Conservation (phyloP, 257 asterid genomes). For the Jacaranda mimosifolia region DNA sequence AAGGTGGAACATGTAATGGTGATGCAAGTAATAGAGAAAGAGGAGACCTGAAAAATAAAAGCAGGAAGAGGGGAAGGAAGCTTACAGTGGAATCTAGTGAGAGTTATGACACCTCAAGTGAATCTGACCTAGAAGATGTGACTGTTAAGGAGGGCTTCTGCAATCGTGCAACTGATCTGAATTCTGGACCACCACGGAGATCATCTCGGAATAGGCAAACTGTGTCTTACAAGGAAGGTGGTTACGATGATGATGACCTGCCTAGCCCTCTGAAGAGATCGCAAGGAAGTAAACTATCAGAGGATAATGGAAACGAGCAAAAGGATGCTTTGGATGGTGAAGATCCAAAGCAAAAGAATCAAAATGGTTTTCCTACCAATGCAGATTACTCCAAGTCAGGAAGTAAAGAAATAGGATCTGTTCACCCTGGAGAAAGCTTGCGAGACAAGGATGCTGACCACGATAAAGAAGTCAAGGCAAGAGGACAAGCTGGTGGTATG, state of each 20-base stretch:
- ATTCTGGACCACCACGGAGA: slow-evolving; percentile 58
- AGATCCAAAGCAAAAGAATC: slow-evolving; percentile 24
- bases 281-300: slow-evolving; percentile 43
- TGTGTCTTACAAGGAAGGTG: slow-evolving; percentile 63
- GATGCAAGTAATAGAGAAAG: slow-evolving; percentile 32
- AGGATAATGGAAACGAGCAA: slow-evolving; percentile 34
- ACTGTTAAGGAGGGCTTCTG: slow-evolving; percentile 27
- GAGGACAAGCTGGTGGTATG: slow-evolving; percentile 25
- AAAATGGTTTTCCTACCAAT: slow-evolving; percentile 32
- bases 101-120: slow-evolving; percentile 59
- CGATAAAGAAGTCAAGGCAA: slow-evolving; percentile 35
- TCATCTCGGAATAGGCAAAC: slow-evolving; percentile 69
- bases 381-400: slow-evolving; percentile 32
- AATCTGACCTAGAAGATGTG: slow-evolving; percentile 53
- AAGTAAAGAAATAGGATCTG: slow-evolving; percentile 37
- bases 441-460: slow-evolving; percentile 30
- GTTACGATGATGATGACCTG: slow-evolving; percentile 51
- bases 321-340: slow-evolving; percentile 36
- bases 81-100: slow-evolving; percentile 44
- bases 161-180: slow-evolving; percentile 37
- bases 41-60: slow-evolving; percentile 31
- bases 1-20: slow-evolving; percentile 18
- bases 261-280: slow-evolving; percentile 47
- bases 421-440: slow-evolving; percentile 38
- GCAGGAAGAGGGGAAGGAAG: slow-evolving; percentile 48